A percentile compares a stretch with the other conserved stretches of the same genome.
Conservation (phyloP, 306 rosid species). For the Vigna nakashimae region DNA sequence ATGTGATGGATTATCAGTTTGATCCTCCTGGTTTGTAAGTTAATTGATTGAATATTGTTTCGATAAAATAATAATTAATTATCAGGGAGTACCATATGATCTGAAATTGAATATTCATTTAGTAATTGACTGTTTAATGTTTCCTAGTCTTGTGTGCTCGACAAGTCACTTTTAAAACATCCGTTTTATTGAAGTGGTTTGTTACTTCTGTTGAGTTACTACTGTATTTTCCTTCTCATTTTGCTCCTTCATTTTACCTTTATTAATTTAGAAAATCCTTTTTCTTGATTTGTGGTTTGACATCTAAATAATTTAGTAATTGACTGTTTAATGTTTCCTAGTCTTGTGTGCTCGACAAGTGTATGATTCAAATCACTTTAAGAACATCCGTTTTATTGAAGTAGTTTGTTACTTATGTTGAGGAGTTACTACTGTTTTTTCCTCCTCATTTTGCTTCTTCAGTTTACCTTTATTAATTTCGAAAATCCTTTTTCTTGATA, state of each 20-base stretch:
- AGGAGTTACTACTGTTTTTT: neutral
- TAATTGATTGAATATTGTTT: neutral
- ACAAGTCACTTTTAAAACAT: neutral
- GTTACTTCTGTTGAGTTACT: neutral
- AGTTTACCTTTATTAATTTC: neutral
- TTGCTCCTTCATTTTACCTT: too few relatives aligned
- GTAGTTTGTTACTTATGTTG: too few relatives aligned
- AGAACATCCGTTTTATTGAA: too few relatives aligned
- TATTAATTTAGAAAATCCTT: too few relatives aligned
- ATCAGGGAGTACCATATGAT: neutral
- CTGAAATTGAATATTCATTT: neutral
- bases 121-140: too few relatives aligned
- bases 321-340: too few relatives aligned
- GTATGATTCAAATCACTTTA: too few relatives aligned
- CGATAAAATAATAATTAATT: neutral
- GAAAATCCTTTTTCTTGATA: too few relatives aligned
- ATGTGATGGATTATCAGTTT: neutral
- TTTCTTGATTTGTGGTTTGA: neutral
- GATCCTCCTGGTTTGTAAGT: neutral
- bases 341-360: neutral
- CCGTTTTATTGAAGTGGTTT: too few relatives aligned
- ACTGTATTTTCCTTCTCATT: neutral
- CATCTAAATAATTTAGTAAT: too few relatives aligned
- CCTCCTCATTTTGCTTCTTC: neutral
- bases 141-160: neutral